Evolutionary conservation across 192 early-diverging fungal species (phyloP), one percentile per base, ranked within the genome.

Genomic region (Coemansia brasiliensis): DNA sequence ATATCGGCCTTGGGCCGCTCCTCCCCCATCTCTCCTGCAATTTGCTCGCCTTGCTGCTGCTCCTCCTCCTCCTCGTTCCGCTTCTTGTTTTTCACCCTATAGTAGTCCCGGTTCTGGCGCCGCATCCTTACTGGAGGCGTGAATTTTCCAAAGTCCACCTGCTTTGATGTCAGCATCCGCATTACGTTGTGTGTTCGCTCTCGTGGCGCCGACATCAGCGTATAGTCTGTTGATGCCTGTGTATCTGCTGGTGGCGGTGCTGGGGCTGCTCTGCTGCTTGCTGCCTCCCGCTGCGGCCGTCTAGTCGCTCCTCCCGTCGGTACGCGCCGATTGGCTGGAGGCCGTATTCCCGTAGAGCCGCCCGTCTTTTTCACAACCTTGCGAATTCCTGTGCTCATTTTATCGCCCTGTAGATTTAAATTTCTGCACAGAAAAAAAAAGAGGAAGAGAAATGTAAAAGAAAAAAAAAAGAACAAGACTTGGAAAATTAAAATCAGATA

Each of bases 131-230:
- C 65, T 0, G 89, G 89, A 3, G 70, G 64, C 13, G 84, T 75
- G 42, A 91, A 89, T 22, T 66, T 56, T 2, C 58, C 63, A 9
- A 84, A 53, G 44, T 84, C 76, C 11, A 89, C 80, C 0, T 55
- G 52, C 59, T 85, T 85, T 3, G 69, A 46, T 7, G 79, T 61
- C n/a, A 83, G 70, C 22, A 91, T 83, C 4, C 86, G 83, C 83
- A 91, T 86, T 15, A 91, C 74, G 59, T 89, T 81, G 60, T 87
- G 79, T 1, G 79, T 76, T n/a, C 81, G 79, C 24, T 71, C 62
- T 3, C 63, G 72, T 0, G 78, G 65, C 32, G 83, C 68, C 5
- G 87, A 85, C 46, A 88, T 75, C 0, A 91, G 72, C 6, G 83
- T 82, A 60, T 87, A 91, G 27, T 90, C 88, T 5, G 64, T 62